These are phyloP conservation scores for Brassica cretica DNA, from an alignment of 345 rosid species.

Conservation along the genomic window DNA sequence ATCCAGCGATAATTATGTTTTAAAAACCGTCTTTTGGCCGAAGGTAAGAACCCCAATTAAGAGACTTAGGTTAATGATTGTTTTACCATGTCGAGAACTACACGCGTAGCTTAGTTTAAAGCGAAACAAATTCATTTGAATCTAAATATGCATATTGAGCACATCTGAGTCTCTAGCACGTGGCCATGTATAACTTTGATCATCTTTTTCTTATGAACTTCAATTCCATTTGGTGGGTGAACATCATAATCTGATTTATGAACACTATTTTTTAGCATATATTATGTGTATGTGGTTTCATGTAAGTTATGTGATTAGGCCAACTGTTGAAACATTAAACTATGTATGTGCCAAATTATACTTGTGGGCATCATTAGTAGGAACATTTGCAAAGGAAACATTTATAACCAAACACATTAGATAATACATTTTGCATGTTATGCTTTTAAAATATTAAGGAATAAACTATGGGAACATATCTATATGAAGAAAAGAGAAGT, in stretches of 20 bases:
- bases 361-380: conserved; percentile 22
- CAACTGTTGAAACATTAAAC: conserved; percentile 17
- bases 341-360: conserved; percentile 16
- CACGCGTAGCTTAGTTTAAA: neutral
- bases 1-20: no score
- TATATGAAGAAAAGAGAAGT: neutral
- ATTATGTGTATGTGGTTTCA: conserved; percentile 13
- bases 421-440: neutral
- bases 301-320: conserved; percentile 29
- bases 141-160: neutral
- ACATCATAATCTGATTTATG: conserved; percentile 15
- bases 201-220: neutral
- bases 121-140: neutral
- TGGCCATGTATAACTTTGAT: conserved; percentile 2
- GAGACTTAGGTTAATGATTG: no score
- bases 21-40: no score
- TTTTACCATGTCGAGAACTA: neutral
- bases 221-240: conserved; percentile 23
- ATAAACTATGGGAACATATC: neutral
- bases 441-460: neutral
- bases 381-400: conserved; percentile 11
- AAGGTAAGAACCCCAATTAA: no score
- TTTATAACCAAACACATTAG: conserved; percentile 7
- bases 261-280: neutral
- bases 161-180: neutral